Conservation (phyloP, 73 alveolate genomes). For the Effrenium voratum region DNA sequence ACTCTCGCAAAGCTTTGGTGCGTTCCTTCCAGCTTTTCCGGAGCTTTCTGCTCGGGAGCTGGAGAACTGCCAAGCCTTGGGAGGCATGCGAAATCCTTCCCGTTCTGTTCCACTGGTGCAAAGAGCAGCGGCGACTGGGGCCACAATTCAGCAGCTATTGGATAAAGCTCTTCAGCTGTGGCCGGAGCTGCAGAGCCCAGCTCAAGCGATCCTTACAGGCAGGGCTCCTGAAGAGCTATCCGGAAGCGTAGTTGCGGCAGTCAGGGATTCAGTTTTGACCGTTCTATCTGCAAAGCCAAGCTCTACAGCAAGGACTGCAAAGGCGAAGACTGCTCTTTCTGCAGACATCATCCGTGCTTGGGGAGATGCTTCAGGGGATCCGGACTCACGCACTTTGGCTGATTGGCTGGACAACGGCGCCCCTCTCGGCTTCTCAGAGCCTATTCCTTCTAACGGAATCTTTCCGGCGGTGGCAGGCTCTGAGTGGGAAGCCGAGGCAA, state of each 20-base stretch:
- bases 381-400: neutral
- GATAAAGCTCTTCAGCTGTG: neutral
- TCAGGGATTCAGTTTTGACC: neutral
- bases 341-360: neutral
- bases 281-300: no score
- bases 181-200: neutral
- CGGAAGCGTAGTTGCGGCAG: neutral
- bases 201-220: neutral
- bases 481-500: no score
- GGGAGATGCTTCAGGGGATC: neutral
- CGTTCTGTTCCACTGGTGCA: neutral
- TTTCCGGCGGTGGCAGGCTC: neutral
- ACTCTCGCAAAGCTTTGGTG: neutral
- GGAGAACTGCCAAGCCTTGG: neutral
- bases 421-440: neutral
- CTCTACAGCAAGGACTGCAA: neutral
- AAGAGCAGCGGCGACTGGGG: neutral
- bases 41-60: neutral
- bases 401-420: constrained; percentile 2
- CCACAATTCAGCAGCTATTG: neutral
- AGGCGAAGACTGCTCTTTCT: neutral
- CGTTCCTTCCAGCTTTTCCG: neutral
- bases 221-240: neutral
- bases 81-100: neutral
- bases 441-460: neutral